phyloP scores from a whole-genome alignment of 176 grass and related monocot species.

The Paspalum vaginatum region DNA sequence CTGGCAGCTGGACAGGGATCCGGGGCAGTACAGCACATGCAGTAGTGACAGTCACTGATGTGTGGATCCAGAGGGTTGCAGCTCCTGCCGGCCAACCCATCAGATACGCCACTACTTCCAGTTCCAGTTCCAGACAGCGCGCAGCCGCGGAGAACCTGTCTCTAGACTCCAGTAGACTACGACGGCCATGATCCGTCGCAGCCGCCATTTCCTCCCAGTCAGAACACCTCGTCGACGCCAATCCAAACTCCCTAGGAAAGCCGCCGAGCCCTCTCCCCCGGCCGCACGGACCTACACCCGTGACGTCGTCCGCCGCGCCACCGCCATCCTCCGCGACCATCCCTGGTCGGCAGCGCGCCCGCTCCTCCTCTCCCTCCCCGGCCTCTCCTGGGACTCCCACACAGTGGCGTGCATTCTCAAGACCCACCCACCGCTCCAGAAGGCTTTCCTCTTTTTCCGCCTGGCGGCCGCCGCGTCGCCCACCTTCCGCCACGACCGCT shows the following conservation, averaged over 20 bases:
- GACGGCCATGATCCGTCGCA: conserved; percentile 44
- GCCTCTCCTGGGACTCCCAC: conserved; percentile 73
- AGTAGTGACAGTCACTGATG: too few species aligned
- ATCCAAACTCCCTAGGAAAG: neutral
- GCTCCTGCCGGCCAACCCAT: too few species aligned
- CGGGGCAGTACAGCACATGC: too few species aligned
- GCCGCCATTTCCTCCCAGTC: conserved; percentile 18
- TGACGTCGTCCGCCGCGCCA: conserved; percentile 51
- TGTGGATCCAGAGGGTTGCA: too few species aligned
- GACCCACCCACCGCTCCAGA: conserved; percentile 71
- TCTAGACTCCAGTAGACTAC: neutral
- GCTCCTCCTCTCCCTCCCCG: conserved; percentile 54
- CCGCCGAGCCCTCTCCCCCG: conserved; percentile 1
- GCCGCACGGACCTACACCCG: conserved; percentile 51
- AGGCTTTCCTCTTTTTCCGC: conserved; percentile 86
- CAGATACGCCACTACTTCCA: too few species aligned
- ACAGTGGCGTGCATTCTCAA: conserved; percentile 77
- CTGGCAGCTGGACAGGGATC: too few species aligned
- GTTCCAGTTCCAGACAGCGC: too few species aligned
- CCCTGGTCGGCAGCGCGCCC: conserved; percentile 51
- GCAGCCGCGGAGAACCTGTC: neutral
- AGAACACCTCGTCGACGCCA: conserved; percentile 22
- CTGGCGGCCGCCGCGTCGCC: conserved; percentile 41
- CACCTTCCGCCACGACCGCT: conserved; percentile 70
- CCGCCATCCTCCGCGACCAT: conserved; percentile 59